phyloP scores from a whole-genome alignment of 306 rosid species.

The Lagenaria siceraria region DNA sequence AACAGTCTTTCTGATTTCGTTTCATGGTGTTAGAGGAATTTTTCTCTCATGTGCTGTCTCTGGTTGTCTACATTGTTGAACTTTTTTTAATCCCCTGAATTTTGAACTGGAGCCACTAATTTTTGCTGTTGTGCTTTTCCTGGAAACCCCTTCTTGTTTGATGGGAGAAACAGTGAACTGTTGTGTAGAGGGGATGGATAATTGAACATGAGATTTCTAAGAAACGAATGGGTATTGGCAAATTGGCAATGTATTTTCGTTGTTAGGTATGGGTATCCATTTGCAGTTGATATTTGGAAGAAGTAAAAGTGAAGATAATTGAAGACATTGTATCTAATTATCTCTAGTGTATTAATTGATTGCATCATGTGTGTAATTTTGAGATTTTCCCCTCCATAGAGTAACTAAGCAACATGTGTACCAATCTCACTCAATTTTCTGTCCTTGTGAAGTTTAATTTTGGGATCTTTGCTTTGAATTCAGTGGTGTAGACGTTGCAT shows the following conservation, averaged over 20 bases:
- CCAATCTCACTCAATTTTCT: neutral
- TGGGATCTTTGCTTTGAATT: neutral
- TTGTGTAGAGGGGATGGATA: neutral
- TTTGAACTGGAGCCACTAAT: neutral
- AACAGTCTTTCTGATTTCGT: neutral
- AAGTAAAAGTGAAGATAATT: neutral
- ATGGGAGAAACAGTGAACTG: neutral
- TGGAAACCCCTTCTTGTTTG: neutral
- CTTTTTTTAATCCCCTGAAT: neutral
- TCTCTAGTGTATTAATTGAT: no score
- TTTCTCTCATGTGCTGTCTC: neutral
- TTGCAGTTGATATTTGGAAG: neutral
- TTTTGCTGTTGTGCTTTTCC: neutral
- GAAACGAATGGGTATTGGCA: neutral
- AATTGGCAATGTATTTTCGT: neutral
- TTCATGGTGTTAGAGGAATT: neutral
- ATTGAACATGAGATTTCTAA: neutral
- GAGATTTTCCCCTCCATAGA: neutral
- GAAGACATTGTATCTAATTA: no score
- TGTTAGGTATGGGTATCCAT: neutral
- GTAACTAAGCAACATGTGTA: neutral
- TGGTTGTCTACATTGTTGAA: neutral
- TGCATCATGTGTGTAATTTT: neutral
- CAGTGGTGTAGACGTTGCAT: neutral
- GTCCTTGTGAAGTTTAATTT: neutral